Evolutionary conservation across 2,329 filamentous ascomycete genomes (phyloP).

Genomic region (Aspergillus jensenii): DNA sequence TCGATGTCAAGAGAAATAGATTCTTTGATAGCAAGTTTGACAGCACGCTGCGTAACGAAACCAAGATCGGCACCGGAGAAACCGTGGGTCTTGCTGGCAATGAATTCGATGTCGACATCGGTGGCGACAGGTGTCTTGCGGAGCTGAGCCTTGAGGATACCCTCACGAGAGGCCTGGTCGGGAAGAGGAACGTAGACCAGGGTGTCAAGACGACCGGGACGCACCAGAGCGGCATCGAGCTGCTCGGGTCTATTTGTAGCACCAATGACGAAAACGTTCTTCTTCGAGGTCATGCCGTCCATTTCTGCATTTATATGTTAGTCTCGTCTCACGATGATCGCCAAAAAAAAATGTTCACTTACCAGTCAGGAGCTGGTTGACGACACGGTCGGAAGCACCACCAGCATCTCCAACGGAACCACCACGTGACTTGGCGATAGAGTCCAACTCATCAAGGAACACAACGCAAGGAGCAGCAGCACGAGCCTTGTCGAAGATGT

Average conservation of each 20-base stretch:
- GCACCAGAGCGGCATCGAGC: slow-evolving; percentile 95
- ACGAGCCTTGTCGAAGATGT: slow-evolving; percentile 99
- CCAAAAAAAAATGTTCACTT: slow-evolving; percentile 42
- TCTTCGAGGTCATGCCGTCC: slow-evolving; percentile 99
- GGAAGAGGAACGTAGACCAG: slow-evolving; percentile 97
- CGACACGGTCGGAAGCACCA: slow-evolving; percentile 97
- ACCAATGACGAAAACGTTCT: slow-evolving; percentile 99
- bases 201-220: slow-evolving; percentile 97
- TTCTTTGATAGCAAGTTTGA: slow-evolving; percentile 99
- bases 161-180: slow-evolving; percentile 82
- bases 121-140: slow-evolving; percentile 91
- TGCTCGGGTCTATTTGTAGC: slow-evolving; percentile 98
- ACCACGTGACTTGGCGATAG: slow-evolving; percentile 98
- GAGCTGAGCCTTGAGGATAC: slow-evolving; percentile 92
- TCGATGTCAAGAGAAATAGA: slow-evolving; percentile 87
- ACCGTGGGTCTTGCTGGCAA: slow-evolving; percentile 94
- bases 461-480: slow-evolving; percentile 97
- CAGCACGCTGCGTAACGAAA: slow-evolving; percentile 97
- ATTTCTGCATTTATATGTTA: slow-evolving; percentile 68
- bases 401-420: slow-evolving; percentile 94
- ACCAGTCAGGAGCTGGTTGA: slow-evolving; percentile 98
- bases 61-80: slow-evolving; percentile 99
- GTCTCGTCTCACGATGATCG: slow-evolving; percentile 18
- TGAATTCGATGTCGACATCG: slow-evolving; percentile 87
- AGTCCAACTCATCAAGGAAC: slow-evolving; percentile 98